A percentile compares a stretch with the other conserved stretches of the same genome.
phyloP scores from a whole-genome alignment of 108 stramenopile species.

The Aurantiochytrium sp. region DNA sequence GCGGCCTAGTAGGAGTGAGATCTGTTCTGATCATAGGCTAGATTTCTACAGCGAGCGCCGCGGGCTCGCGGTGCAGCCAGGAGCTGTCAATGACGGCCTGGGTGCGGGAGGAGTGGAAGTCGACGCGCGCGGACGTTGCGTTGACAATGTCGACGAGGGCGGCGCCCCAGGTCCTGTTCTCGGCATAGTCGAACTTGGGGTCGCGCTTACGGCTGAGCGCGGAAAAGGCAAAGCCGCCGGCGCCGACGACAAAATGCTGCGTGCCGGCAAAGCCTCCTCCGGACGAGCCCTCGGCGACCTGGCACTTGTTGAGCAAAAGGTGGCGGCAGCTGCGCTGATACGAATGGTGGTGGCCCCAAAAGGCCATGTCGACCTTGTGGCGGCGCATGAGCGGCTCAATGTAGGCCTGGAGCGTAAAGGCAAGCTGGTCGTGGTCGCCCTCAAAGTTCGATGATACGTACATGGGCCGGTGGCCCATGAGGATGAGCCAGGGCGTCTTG shows the following conservation, averaged over 20 bases:
- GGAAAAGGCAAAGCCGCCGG: background rate
- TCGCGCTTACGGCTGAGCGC: background rate
- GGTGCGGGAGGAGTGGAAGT: background rate
- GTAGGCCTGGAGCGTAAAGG: slow-evolving; percentile 60
- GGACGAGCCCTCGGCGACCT: background rate
- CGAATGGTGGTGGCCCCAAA: slow-evolving; percentile 85
- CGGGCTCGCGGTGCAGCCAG: background rate
- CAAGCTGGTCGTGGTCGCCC: slow-evolving; percentile 61
- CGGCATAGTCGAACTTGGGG: background rate
- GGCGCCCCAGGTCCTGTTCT: background rate
- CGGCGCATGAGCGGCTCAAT: slow-evolving; percentile 75
- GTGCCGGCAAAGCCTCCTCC: too few species aligned
- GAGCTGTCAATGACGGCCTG: background rate
- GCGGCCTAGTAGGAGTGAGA: too few species aligned
- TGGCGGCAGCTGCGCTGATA: slow-evolving; percentile 67
- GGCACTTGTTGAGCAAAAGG: slow-evolving; percentile 46
- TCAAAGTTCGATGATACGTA: slow-evolving; percentile 65
- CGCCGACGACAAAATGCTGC: slow-evolving; percentile 3
- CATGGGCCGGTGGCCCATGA: slow-evolving; percentile 71
- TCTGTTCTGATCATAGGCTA: too few species aligned
- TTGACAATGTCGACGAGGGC: background rate
- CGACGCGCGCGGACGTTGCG: background rate
- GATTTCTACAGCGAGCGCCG: too few species aligned
- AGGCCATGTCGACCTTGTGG: slow-evolving; percentile 74
- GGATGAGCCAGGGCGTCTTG: slow-evolving; percentile 73